phyloP scores from a whole-genome alignment of 257 asterid species.

The Apocynum venetum region DNA sequence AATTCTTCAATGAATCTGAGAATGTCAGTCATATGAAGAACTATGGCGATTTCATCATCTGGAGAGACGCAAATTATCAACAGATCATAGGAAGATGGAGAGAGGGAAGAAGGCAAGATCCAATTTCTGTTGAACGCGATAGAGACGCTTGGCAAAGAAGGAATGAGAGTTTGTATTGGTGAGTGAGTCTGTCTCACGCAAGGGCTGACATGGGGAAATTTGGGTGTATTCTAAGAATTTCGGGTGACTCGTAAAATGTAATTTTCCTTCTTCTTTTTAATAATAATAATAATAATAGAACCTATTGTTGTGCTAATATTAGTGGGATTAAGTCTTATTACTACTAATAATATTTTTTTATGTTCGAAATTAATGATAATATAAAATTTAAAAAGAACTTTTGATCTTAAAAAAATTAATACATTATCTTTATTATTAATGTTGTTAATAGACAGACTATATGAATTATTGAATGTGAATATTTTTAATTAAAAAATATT shows the following conservation, averaged over 20 bases:
- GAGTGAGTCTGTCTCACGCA: neutral
- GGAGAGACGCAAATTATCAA: neutral
- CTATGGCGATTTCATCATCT: neutral
- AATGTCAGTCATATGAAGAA: conserved; percentile 1
- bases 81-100: neutral
- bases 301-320: no score
- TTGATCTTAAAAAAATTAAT: no score
- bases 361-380: no score
- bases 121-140: conserved; percentile 10
- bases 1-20: conserved; percentile 6
- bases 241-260: neutral
- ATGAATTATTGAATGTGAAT: no score
- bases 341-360: no score
- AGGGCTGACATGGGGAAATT: neutral
- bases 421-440: no score
- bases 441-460: no score
- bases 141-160: conserved; percentile 10
- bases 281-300: no score
- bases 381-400: no score
- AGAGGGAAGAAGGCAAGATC: conserved; percentile 16
- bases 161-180: neutral
- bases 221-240: conserved; percentile 10
- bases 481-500: no score
- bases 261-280: neutral
- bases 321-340: no score